Evolutionary conservation across 352 stramenopile species (phyloP).

Genomic region (Phytopythium litorale): DNA sequence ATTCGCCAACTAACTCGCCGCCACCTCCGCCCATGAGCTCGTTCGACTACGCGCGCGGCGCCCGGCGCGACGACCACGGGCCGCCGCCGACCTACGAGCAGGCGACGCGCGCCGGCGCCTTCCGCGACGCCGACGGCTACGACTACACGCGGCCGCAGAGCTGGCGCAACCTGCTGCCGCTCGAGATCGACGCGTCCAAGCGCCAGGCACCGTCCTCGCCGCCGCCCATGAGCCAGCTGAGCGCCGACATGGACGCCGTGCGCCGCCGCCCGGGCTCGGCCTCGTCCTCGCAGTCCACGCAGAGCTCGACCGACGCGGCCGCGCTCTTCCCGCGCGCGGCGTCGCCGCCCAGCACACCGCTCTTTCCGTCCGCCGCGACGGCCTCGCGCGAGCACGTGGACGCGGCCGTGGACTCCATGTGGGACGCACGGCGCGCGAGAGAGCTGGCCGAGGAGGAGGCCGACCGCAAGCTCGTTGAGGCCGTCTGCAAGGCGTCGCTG

Average conservation of each 20-base stretch:
- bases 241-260: conserved; percentile 11
- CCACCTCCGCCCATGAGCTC: conserved; percentile 27
- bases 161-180: conserved; percentile 38
- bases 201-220: background rate
- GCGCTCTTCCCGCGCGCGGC: background rate
- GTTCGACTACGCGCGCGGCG: conserved; percentile 11
- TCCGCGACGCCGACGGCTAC: conserved; percentile 6
- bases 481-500: conserved; percentile 73
- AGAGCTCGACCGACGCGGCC: conserved; percentile 1
- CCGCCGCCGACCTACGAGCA: conserved; percentile 13
- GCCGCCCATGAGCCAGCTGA: background rate
- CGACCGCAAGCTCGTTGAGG: conserved; percentile 74
- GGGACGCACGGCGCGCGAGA: conserved; percentile 48
- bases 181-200: conserved; percentile 15
- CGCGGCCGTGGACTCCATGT: conserved; percentile 50
- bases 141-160: conserved; percentile 38
- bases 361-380: conserved; percentile 7
- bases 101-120: background rate
- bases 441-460: conserved; percentile 51
- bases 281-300: background rate
- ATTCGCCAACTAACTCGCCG: too few relatives aligned
- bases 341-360: background rate
- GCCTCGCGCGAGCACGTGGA: conserved; percentile 26
- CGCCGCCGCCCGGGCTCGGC: conserved; percentile 10
- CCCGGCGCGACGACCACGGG: background rate